Evolutionary conservation across 805 yeast species (phyloP), one percentile per base, ranked within the genome.

Genomic region (Ogataea degrootiae): DNA sequence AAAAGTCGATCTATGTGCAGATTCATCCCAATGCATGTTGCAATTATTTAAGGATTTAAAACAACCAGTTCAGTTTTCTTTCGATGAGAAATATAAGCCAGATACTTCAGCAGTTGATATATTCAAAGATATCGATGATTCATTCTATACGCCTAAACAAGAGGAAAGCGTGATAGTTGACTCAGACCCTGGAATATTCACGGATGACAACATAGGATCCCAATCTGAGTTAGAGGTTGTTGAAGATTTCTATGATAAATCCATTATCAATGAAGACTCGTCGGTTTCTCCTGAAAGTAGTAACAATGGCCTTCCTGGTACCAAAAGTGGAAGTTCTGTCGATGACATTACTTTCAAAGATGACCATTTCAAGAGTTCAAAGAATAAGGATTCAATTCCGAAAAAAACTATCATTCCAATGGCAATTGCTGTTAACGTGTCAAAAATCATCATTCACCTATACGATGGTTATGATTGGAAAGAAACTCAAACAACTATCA

Each of bases 391-490:
- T 16, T 43, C 49, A 5, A 12, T 26, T n/a, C 8, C 26, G 8
- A 29, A 35, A 5, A 41, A 41, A 6, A 45, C 45, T 6, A 47
- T 59, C 1, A 56, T 58, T 19, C 74, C 74, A 11, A 34, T 70
- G 47, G 44, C 54, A 1, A 37, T 71, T 1, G 52, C 56, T 21
- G 40, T 75, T 1, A 68, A 69, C 39, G 58, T 75, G 5, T 61
- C 73, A 2, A 73, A 73, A 42, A 64, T 71, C 0, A 60, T 57
- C 1, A 57, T 85, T 2, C 77, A 72, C 43, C 66, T 92, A 17
- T 82, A 77, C 62, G 99, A 94, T 68, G 99, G 99, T 0, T 94
- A 83, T 60, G 98, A 94, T 57, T 90, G 97, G 95, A 77, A 76
- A 46, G 78, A 79, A 39, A 89, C 98, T 0, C 74, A 96, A 48